Conservation (phyloP, 2,329 filamentous ascomycete genomes). For the Fusarium dimerum region DNA sequence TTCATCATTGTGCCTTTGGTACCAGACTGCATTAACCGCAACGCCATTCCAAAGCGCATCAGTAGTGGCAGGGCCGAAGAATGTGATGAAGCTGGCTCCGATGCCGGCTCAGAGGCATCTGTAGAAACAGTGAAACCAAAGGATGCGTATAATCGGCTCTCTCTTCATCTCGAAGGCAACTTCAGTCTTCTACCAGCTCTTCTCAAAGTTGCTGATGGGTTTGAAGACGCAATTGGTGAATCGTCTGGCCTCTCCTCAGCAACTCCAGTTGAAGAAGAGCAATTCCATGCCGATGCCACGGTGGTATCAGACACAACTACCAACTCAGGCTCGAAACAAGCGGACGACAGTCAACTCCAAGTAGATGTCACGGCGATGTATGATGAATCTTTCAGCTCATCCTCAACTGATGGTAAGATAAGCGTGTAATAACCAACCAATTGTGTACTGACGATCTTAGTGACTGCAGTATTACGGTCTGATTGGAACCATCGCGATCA, state of each 20-base stretch:
- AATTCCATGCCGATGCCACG: no score
- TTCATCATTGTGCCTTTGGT: slow-evolving; percentile 40
- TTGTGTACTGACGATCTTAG: background rate
- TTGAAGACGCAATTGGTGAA: background rate
- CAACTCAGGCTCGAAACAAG: no score
- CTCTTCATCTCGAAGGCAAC: slow-evolving; percentile 32
- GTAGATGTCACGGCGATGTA: no score
- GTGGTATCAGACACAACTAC: no score
- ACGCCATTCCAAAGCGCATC: background rate
- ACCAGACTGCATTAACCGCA: slow-evolving; percentile 29
- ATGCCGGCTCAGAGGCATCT: slow-evolving; percentile 23
- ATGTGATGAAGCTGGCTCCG: slow-evolving; percentile 8
- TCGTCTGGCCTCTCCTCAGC: background rate
- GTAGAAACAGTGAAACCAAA: slow-evolving; percentile 7
- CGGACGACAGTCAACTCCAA: no score
- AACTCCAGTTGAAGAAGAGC: background rate
- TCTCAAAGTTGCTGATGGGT: background rate
- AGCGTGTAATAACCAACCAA: background rate
- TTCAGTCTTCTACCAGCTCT: slow-evolving; percentile 30
- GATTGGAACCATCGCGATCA: background rate
- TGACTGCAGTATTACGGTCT: background rate
- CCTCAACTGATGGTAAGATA: no score
- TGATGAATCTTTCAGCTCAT: no score
- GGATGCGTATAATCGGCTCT: slow-evolving; percentile 31
- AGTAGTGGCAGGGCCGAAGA: background rate